Evolutionary conservation across 106 monocot species (phyloP).

Genomic region (Dendrobium officinale): DNA sequence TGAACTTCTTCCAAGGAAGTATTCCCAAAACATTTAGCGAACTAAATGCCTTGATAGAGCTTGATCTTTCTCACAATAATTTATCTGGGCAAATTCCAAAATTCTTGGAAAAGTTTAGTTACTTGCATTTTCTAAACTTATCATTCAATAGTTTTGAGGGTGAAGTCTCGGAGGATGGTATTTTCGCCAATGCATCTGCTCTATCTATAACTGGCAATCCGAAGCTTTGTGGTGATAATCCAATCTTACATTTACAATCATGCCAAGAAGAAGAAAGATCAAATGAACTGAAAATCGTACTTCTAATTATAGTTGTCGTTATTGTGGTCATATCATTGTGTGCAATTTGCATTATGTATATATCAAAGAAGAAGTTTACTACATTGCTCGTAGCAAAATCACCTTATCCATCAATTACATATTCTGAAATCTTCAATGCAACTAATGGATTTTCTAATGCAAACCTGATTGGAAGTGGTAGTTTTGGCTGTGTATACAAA

Average conservation of each 20-base stretch:
- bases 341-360: not conserved
- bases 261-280: conserved; percentile 8
- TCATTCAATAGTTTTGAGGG: conserved; percentile 36
- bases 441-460: conserved; percentile 25
- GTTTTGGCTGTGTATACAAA: conserved; percentile 37
- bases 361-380: not conserved
- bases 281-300: not conserved
- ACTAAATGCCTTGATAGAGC: conserved; percentile 12
- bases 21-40: conserved; percentile 19
- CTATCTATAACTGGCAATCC: conserved; percentile 13
- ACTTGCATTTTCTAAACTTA: conserved; percentile 18
- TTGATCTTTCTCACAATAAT: conserved; percentile 41
- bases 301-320: not conserved
- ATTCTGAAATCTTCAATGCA: conserved; percentile 19
- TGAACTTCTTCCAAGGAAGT: conserved; percentile 29
- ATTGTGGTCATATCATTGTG: not conserved
- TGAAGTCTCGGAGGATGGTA: conserved; percentile 17
- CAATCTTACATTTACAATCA: conserved; percentile 14
- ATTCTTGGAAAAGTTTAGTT: conserved; percentile 10
- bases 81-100: conserved; percentile 32
- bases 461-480: conserved; percentile 31
- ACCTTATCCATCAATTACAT: conserved; percentile 17
- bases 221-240: conserved; percentile 24
- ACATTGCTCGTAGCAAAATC: not conserved
- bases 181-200: conserved; percentile 7